phyloP scores from a whole-genome alignment of 345 rosid genomes.

The Pistacia vera region DNA sequence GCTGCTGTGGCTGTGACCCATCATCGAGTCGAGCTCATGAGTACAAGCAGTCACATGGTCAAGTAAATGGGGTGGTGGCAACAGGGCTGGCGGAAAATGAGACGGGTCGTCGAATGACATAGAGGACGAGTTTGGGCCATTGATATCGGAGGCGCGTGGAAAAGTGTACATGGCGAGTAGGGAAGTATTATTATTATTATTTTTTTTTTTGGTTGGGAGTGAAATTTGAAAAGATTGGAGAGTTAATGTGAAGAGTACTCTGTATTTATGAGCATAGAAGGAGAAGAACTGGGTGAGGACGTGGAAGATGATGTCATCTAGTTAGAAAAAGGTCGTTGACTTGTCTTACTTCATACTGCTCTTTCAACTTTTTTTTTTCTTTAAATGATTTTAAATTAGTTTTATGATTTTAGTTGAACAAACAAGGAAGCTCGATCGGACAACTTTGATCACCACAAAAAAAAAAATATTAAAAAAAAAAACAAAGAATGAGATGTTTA shows the following conservation, averaged over 20 bases:
- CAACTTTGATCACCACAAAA: too few species aligned
- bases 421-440: too few species aligned
- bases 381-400: neutral
- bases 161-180: neutral
- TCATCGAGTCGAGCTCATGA: slow-evolving; percentile 21
- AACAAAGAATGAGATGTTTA: too few species aligned
- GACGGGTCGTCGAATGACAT: slow-evolving; percentile 24
- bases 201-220: neutral
- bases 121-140: slow-evolving; percentile 27
- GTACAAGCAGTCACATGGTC: slow-evolving; percentile 23
- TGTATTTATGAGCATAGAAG: slow-evolving; percentile 28
- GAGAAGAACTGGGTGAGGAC: slow-evolving; percentile 27
- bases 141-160: slow-evolving; percentile 26
- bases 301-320: slow-evolving; percentile 36
- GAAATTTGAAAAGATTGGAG: neutral
- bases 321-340: slow-evolving; percentile 48
- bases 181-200: too few species aligned
- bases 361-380: neutral
- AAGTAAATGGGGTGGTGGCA: slow-evolving; percentile 32
- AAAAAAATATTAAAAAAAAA: too few species aligned
- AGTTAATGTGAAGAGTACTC: neutral
- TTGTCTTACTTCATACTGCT: neutral
- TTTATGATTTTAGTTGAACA: neutral
- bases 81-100: slow-evolving; percentile 26
- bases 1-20: slow-evolving; percentile 29